Evolutionary conservation across 2,329 filamentous ascomycete species (phyloP).

Genomic region (Hypoxylon sp.): DNA sequence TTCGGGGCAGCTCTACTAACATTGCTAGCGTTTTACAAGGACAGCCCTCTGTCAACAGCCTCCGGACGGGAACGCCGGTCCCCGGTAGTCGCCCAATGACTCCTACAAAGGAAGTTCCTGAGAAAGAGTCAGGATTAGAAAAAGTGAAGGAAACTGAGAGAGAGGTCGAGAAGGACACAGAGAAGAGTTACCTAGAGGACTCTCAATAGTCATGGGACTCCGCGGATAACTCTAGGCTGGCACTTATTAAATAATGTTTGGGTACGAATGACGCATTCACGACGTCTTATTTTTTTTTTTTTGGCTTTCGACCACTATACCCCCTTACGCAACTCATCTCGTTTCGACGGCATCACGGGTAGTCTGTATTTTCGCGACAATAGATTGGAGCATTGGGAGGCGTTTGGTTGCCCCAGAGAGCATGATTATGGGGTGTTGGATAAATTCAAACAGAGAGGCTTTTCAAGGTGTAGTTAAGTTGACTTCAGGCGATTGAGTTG

Average conservation of each 20-base stretch:
- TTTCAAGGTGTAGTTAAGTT: neutral
- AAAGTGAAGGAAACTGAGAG: constrained; percentile 13
- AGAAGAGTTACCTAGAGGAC: constrained; percentile 22
- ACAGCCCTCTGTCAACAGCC: constrained; percentile 25
- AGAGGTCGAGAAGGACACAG: constrained; percentile 12
- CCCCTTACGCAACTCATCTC: constrained; percentile 22
- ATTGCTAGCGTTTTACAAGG: constrained; percentile 13
- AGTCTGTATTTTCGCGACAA: neutral
- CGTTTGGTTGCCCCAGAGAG: constrained; percentile 16
- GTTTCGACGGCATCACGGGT: neutral
- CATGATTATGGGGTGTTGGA: constrained; percentile 1
- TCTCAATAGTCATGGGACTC: constrained; percentile 40
- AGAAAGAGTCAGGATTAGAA: constrained; percentile 21
- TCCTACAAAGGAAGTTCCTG: constrained; percentile 31
- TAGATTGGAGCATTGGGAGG: constrained; percentile 23
- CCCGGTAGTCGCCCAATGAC: constrained; percentile 36
- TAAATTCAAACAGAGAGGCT: neutral
- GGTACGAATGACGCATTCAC: neutral
- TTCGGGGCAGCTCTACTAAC: constrained; percentile 18
- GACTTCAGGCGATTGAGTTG: neutral
- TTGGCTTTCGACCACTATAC: constrained; percentile 19
- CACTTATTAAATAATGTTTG: constrained; percentile 23
- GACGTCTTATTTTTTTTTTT: constrained; percentile 3
- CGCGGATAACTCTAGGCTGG: constrained; percentile 31
- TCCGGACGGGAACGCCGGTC: constrained; percentile 23